A percentile compares a stretch with the other conserved stretches of the same genome.
phyloP scores from a whole-genome alignment of 2,329 filamentous ascomycete species.

The Ascochyta clinopodiicola region DNA sequence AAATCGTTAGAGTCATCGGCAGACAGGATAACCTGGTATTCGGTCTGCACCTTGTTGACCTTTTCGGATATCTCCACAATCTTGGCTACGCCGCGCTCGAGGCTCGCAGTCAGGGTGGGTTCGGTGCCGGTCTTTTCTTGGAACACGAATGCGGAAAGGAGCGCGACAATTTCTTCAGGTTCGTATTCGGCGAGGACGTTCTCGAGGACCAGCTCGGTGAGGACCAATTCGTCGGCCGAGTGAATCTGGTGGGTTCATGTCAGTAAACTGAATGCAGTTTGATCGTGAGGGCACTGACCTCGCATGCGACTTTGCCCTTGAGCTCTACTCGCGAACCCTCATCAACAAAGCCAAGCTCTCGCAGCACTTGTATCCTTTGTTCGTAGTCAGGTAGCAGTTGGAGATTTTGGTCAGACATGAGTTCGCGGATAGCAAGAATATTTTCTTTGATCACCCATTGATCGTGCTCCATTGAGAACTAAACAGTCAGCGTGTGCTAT shows the following conservation, averaged over 20 bases:
- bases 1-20: conserved; percentile 94
- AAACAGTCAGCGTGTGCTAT: conserved; percentile 14
- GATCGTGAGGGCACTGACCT: conserved; percentile 56
- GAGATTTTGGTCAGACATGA: conserved; percentile 95
- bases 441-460: conserved; percentile 97
- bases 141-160: conserved; percentile 95
- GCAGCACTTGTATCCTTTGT: conserved; percentile 89
- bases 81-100: conserved; percentile 81
- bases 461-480: conserved; percentile 96
- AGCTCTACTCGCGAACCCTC: conserved; percentile 85
- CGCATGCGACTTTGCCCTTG: conserved; percentile 97
- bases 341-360: conserved; percentile 92
- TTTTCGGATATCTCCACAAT: conserved; percentile 92
- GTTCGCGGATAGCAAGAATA: conserved; percentile 82
- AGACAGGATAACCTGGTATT: conserved; percentile 90
- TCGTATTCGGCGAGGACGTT: conserved; percentile 96
- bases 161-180: conserved; percentile 92
- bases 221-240: conserved; percentile 92
- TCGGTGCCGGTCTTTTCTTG: conserved; percentile 90
- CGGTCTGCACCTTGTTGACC: conserved; percentile 86
- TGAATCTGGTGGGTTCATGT: conserved; percentile 67
- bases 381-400: conserved; percentile 96
- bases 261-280: not conserved
- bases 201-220: conserved; percentile 95
- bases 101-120: conserved; percentile 79